Evolutionary conservation across 306 rosid genomes (phyloP), one percentile per base, ranked within the genome.

Genomic region (Abrus precatorius): DNA sequence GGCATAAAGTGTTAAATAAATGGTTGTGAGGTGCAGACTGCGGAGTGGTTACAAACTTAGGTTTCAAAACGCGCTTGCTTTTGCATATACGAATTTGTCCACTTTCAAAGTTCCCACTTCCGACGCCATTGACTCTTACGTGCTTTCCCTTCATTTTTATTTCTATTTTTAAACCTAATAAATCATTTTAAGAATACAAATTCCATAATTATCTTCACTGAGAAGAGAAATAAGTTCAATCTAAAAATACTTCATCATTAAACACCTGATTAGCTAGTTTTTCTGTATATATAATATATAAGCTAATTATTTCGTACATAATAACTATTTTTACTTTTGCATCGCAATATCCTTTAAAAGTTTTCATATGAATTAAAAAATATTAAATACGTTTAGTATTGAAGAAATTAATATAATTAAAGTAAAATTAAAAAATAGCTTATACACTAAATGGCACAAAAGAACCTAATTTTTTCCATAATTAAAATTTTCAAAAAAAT

Each of bases 1-100:
- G 77, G 11, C 81, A 2, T 28, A 3, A 20, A 20, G n/a, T 1
- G 50, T 34, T 63, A 11, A 36, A 45, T 8, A 38, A 27, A 30
- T 20, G 11, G 11, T 20, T 7, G 33, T 61, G 14, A 67, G 72
- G 54, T 36, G 65, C 1, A 1, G 45, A 7, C 43, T 49, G 9
- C 3, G 57, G 59, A 45, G 47, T 5, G 9, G 49, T 68, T 59
- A 0, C 9, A 20, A 20, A 20, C 20, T 33, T 40, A 49, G 38
- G 4, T 72, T 60, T 49, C 55, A 53, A 55, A 5, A 81, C 80
- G 69, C 84, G 84, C 44, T 81, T 81, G 80, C 84, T 73, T 81
- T 50, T 5, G 34, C 11, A 28, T 13, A 9, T 38, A 47, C 27
- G 30, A 5, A 27, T 65, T 45, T 76, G 2, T 76, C 61, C 28